Conservation (phyloP, 192 early-diverging fungal genomes). For the Coemansia sp. region DNA sequence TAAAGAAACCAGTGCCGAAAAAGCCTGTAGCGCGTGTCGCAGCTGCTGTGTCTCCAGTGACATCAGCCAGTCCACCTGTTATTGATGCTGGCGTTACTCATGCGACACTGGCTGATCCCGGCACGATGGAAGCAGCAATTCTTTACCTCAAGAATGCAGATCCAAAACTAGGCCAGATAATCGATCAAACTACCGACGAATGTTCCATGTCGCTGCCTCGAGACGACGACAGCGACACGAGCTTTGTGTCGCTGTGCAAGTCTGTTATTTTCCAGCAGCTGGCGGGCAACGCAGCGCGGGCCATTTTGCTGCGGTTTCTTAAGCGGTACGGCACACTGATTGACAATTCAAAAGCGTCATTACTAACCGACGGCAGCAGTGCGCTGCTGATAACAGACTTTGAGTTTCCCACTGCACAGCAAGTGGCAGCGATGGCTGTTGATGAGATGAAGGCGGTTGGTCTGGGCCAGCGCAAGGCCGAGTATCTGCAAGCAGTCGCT, state of each 20-base stretch:
- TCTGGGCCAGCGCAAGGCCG: slow-evolving; percentile 54
- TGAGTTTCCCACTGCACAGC: slow-evolving; percentile 58
- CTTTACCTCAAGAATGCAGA: slow-evolving; percentile 49
- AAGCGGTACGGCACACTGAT: slow-evolving; percentile 51
- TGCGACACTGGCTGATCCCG: slow-evolving; percentile 13
- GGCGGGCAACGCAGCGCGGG: slow-evolving; percentile 63
- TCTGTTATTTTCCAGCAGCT: slow-evolving; percentile 75
- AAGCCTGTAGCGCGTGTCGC: neutral
- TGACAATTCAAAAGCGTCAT: slow-evolving; percentile 6
- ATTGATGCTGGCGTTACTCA: neutral
- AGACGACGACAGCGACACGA: slow-evolving; percentile 24
- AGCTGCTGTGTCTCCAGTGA: neutral
- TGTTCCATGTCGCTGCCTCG: slow-evolving; percentile 33
- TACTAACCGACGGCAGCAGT: neutral
- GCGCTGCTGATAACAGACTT: slow-evolving; percentile 7
- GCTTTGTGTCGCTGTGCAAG: slow-evolving; percentile 40
- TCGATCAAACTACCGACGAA: slow-evolving; percentile 30
- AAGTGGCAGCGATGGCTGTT: slow-evolving; percentile 53
- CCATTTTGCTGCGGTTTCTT: slow-evolving; percentile 61
- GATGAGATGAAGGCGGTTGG: slow-evolving; percentile 36
- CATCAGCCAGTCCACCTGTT: neutral
- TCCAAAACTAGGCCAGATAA: slow-evolving; percentile 44
- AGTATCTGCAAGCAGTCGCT: slow-evolving; percentile 68
- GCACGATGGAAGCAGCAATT: slow-evolving; percentile 39
- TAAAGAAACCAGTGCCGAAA: neutral